Base-by-base conservation (phyloP, 176 grass and related monocot species). In the Raddia guianensis region DNA sequence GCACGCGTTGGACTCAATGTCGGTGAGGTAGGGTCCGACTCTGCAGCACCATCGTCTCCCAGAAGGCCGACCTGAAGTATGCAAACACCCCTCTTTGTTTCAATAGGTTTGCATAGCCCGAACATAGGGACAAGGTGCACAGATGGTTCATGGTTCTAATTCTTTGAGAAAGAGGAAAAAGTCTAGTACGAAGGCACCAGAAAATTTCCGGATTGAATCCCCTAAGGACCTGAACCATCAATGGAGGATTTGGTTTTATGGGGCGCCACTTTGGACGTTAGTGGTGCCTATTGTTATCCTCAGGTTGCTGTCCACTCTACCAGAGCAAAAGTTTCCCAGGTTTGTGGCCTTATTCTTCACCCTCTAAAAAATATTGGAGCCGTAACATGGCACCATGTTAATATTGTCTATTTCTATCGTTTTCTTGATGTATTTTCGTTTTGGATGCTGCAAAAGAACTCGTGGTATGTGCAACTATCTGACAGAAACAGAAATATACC, bases 331-430 rank as follows among this genome's bases (percentile, higher is more conserved):
- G 7, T 55, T n/a, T 55, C 51, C 51, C 5, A 54, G 51, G 51
- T 53, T 1, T 53, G 15, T 16, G 11, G 49, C 49, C 49, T 50
- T 50, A 50, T 13, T 13, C 4, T 52, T 13, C 3, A 52, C 13
- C 14, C 49, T 52, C 12, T 13, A 14, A 8, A 49, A 55, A 70
- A 49, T 32, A 2, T 14, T 70, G 7, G 19, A 27, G 48, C 10
- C 48, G 6, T 49, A 70, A 49, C 55, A 49, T 19, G 13, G 12
- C 27, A 68, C 34, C 72, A 68, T 68, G 63, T 18, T 65, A 40
- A 78, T 70, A 15, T 70, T 32, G 43, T 77, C 19, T 75, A 72
- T 16, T 62, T 82, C 32, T 49, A 53, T 83, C 12, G 13, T 12
- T 66, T 82, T 74, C 19, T 34, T 66, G 49, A 55, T 55, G n/a